Percentiles rank a stretch among this genome's conserved stretches.
These are phyloP conservation scores for Dendrobium officinale DNA, from an alignment of 106 monocot species.

Conservation along the genomic window DNA sequence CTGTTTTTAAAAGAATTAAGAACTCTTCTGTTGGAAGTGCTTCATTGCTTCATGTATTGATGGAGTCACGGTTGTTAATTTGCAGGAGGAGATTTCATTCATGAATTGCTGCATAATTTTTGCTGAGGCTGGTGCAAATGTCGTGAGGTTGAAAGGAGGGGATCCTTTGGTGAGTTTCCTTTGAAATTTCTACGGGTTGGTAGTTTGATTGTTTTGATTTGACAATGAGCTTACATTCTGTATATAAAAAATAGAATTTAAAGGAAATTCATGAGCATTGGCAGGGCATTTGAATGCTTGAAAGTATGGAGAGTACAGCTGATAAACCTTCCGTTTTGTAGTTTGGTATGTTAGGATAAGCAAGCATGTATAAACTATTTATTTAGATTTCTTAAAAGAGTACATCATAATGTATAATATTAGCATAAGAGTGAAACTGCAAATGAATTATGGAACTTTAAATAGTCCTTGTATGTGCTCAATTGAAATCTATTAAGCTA, in stretches of 20 bases:
- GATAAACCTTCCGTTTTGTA: not conserved
- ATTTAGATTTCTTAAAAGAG: not conserved
- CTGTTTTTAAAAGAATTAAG: not conserved
- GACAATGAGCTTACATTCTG: not conserved
- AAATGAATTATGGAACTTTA: too few relatives aligned
- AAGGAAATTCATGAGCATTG: not conserved
- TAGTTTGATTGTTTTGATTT: not conserved
- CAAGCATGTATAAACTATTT: not conserved
- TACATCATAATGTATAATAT: too few relatives aligned
- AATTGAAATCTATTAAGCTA: too few relatives aligned
- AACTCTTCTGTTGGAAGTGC: not conserved
- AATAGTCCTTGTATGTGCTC: too few relatives aligned
- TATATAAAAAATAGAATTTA: not conserved
- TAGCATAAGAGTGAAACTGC: too few relatives aligned
- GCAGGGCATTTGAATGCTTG: not conserved
- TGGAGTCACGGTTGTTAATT: not conserved
- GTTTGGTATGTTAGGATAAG: not conserved
- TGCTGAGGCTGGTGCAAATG: slow-evolving; percentile 93
- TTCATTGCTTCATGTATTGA: not conserved
- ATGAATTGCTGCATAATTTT: slow-evolving; percentile 84
- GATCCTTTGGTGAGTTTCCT: slow-evolving; percentile 74
- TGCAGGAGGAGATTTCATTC: slow-evolving; percentile 98
- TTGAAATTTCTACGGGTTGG: not conserved
- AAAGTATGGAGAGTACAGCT: not conserved
- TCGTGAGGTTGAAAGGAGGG: slow-evolving; percentile 90